A percentile compares a stretch with the other conserved stretches of the same genome.
Evolutionary conservation across 2,329 filamentous ascomycete species (phyloP).

Genomic region (Fusarium chlamydosporum): DNA sequence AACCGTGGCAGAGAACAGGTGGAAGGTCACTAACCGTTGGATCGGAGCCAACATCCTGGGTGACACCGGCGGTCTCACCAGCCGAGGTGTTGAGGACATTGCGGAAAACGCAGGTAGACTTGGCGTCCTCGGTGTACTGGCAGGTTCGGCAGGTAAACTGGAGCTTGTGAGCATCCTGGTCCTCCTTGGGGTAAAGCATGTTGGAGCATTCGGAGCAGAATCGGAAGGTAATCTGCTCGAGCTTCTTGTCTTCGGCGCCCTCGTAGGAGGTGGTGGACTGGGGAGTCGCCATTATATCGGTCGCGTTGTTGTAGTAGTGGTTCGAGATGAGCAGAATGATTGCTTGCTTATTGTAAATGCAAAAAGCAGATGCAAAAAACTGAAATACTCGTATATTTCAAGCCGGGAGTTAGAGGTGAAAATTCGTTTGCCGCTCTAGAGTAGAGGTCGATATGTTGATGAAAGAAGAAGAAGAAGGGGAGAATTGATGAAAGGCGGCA

Average conservation of each 20-base stretch:
- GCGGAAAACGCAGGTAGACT: constrained; percentile 93
- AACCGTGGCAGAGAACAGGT: constrained; percentile 62
- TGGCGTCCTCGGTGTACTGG: constrained; percentile 88
- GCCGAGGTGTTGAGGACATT: constrained; percentile 93
- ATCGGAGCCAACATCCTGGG: constrained; percentile 96
- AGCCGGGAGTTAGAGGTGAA: constrained; percentile 16
- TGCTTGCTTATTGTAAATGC: constrained; percentile 14
- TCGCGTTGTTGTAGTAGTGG: constrained; percentile 27
- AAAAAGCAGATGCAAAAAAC: constrained; percentile 17
- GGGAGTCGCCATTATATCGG: constrained; percentile 68
- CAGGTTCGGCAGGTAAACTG: constrained; percentile 98
- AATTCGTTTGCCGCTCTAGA: constrained; percentile 23
- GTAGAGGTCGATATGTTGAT: constrained; percentile 28
- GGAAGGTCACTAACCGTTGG: constrained; percentile 88
- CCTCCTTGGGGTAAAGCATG: constrained; percentile 97
- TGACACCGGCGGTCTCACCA: constrained; percentile 96
- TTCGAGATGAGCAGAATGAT: constrained; percentile 23
- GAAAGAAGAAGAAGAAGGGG: constrained; percentile 8
- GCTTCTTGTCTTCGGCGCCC: constrained; percentile 63
- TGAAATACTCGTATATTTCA: constrained; percentile 37
- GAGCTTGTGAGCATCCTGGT: constrained; percentile 84
- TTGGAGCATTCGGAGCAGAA: constrained; percentile 99
- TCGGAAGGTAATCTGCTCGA: constrained; percentile 91
- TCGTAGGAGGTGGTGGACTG: constrained; percentile 64
- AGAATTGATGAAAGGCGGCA: constrained; percentile 30